Conservation (phyloP, 2,329 filamentous ascomycete species). For the Cladophialophora bantiana region DNA sequence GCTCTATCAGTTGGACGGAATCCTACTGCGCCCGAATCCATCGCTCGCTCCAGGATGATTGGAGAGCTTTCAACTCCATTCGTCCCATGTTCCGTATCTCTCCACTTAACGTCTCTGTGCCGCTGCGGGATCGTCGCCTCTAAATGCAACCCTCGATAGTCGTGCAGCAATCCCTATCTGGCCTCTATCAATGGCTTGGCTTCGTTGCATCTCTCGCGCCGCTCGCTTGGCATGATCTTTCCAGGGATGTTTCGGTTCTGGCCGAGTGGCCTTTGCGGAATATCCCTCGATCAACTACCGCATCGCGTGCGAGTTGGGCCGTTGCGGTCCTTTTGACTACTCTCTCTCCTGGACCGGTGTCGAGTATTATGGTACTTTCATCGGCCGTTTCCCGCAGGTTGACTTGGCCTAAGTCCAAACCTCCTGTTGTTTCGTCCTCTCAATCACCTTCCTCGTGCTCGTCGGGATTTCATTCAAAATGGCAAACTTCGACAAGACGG, state of each 20-base stretch:
- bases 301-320: background rate
- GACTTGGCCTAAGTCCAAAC: background rate
- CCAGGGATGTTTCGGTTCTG: background rate
- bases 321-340: background rate
- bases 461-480: background rate
- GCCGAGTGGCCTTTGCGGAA: background rate
- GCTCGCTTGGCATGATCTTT: background rate
- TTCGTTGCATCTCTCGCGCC: background rate
- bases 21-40: background rate
- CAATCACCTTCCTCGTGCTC: background rate
- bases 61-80: background rate
- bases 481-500: conserved; percentile 6
- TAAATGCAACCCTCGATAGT: background rate
- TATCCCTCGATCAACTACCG: conserved; percentile 1
- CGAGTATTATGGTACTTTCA: background rate
- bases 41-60: background rate
- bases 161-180: background rate
- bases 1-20: background rate
- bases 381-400: background rate
- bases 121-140: background rate
- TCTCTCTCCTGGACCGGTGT: background rate
- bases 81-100: background rate
- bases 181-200: background rate
- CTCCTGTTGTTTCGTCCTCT: background rate
- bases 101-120: background rate